Evolutionary conservation across 331 rosid genomes (phyloP).

Genomic region (Quercus lobata): DNA sequence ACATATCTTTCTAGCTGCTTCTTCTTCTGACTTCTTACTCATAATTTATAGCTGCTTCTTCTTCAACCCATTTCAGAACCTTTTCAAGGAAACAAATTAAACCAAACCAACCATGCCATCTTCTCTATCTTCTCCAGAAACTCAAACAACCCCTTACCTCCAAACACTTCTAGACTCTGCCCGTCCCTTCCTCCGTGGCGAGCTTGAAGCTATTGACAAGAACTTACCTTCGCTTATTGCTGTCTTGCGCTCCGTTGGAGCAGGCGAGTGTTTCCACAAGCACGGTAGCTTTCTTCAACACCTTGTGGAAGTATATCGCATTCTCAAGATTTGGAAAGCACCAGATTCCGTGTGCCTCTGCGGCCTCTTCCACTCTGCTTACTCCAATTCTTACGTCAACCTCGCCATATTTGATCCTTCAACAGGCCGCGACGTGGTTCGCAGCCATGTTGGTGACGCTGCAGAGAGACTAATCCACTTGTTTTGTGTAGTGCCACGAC

Average conservation of each 20-base stretch:
- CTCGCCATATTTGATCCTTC: constrained; percentile 88
- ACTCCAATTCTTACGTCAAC: constrained; percentile 88
- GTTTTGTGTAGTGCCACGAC: constrained; percentile 78
- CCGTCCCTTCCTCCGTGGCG: constrained; percentile 80
- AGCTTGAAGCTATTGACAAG: constrained; percentile 40
- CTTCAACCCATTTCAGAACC: too few relatives aligned
- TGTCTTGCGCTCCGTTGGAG: constrained; percentile 63
- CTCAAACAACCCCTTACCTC: background rate
- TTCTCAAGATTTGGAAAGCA: constrained; percentile 69
- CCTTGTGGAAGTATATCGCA: constrained; percentile 57
- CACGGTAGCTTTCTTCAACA: constrained; percentile 88
- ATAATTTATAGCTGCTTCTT: too few relatives aligned
- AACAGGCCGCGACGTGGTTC: constrained; percentile 62
- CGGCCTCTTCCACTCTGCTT: constrained; percentile 95
- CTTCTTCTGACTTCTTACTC: too few relatives aligned
- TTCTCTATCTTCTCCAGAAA: background rate
- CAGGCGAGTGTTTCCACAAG: constrained; percentile 95
- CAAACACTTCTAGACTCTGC: constrained; percentile 42
- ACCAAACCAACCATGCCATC: constrained; percentile 7
- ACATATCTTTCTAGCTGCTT: too few relatives aligned
- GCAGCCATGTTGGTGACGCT: constrained; percentile 48
- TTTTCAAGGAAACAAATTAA: too few relatives aligned
- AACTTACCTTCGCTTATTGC: constrained; percentile 47
- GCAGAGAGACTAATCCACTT: constrained; percentile 69
- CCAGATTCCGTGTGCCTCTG: constrained; percentile 53